phyloP scores from a whole-genome alignment of 2,329 filamentous ascomycete genomes.

The Cordyceps militaris region DNA sequence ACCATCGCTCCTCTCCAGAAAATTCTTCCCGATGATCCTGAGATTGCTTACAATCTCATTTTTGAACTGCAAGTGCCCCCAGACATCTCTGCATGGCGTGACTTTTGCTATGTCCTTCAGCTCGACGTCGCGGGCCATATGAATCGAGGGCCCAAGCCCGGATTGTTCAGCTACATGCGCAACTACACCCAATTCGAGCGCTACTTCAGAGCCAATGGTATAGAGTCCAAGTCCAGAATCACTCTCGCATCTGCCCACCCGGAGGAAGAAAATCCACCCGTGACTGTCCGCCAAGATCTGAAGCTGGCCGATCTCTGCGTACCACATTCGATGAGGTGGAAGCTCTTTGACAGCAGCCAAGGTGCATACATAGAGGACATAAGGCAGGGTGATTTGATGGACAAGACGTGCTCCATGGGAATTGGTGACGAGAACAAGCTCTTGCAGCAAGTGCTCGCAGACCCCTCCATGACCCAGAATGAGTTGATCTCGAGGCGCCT shows the following conservation, averaged over 20 bases:
- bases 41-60: neutral
- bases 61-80: neutral
- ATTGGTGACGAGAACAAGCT: neutral
- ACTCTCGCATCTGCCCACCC: neutral
- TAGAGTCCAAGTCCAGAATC: neutral
- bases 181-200: rapidly evolving
- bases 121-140: neutral
- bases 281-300: neutral
- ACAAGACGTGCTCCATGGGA: rapidly evolving
- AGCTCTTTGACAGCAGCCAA: neutral
- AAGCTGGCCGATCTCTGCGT: neutral
- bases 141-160: neutral
- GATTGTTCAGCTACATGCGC: neutral
- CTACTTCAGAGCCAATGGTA: neutral
- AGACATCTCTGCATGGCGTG: neutral
- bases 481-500: neutral
- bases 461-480: neutral
- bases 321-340: neutral
- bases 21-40: neutral
- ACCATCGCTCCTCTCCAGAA: neutral
- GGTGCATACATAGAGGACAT: neutral
- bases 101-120: neutral
- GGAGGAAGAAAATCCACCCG: neutral
- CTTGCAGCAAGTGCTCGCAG: neutral
- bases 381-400: rapidly evolving